These are phyloP conservation scores for Hebeloma cylindrosporum DNA, from an alignment of 768 basidiomycete species.

Conservation along the genomic window DNA sequence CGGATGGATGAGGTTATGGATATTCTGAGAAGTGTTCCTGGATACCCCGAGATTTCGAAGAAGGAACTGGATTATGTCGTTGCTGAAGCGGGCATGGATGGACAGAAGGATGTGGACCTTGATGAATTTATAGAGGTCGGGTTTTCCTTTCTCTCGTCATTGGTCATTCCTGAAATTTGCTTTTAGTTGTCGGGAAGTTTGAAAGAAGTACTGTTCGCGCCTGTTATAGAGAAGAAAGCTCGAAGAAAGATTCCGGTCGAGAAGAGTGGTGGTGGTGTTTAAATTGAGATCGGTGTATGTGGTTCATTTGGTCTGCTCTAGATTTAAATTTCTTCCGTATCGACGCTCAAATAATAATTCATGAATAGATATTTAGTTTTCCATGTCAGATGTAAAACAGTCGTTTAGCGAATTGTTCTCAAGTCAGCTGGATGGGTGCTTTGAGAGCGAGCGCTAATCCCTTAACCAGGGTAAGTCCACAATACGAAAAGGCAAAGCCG, in stretches of 20 bases:
- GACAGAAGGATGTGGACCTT: conserved; percentile 59
- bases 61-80: conserved; percentile 77
- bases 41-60: conserved; percentile 58
- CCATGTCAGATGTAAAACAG: no score
- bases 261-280: conserved; percentile 57
- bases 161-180: neutral
- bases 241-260: conserved; percentile 50
- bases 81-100: conserved; percentile 67
- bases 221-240: conserved; percentile 28
- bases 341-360: no score
- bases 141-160: conserved; percentile 13
- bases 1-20: conserved; percentile 39
- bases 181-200: conserved; percentile 69
- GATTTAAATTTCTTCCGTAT: no score
- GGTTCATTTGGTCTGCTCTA: no score
- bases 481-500: no score
- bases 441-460: no score
- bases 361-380: no score
- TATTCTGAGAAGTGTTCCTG: conserved; percentile 46
- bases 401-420: no score
- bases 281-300: no score
- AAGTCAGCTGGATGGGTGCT: no score
- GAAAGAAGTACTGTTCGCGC: conserved; percentile 60
- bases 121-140: conserved; percentile 88
- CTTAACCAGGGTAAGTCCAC: no score